phyloP scores from a whole-genome alignment of 352 stramenopile genomes.

The Pythium insidiosum region DNA sequence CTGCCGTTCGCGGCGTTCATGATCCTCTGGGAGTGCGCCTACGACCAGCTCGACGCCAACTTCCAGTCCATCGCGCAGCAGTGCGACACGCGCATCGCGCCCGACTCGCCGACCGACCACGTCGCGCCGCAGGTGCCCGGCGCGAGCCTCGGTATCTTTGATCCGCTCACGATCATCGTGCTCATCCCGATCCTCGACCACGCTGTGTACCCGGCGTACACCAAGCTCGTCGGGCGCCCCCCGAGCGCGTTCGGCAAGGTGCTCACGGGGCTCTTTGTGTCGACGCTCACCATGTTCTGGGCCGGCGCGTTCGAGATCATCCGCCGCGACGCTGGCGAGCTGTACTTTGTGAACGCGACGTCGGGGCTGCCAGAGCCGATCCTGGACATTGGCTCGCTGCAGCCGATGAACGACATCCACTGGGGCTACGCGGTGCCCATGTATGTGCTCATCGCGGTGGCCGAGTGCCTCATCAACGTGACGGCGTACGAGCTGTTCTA shows the following conservation, averaged over 20 bases:
- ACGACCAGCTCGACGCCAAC: constrained; percentile 82
- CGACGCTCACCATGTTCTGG: constrained; percentile 81
- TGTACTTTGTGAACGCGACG: constrained; percentile 17
- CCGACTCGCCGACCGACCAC: constrained; percentile 19
- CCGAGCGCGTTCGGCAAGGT: constrained; percentile 79
- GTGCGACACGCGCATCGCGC: constrained; percentile 55
- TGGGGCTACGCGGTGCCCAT: constrained; percentile 78
- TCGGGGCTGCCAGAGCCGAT: constrained; percentile 22
- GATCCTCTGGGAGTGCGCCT: constrained; percentile 86
- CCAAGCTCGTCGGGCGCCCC: constrained; percentile 32
- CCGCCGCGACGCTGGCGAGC: constrained; percentile 34
- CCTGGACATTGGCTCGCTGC: constrained; percentile 37
- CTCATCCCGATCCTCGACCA: constrained; percentile 68
- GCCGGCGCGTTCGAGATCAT: constrained; percentile 77
- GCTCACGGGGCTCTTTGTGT: constrained; percentile 59
- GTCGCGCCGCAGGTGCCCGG: constrained; percentile 53
- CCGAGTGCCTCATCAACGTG: constrained; percentile 85
- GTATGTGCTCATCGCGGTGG: constrained; percentile 77
- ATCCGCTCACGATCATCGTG: constrained; percentile 78
- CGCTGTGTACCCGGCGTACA: constrained; percentile 69
- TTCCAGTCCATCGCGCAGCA: constrained; percentile 86
- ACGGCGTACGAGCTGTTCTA: constrained; percentile 86
- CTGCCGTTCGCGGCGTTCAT: constrained; percentile 85
- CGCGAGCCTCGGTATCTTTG: constrained; percentile 79
- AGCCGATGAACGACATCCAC: constrained; percentile 79